Conservation (phyloP, 352 stramenopile genomes). For the Phytophthora agathidicida region DNA sequence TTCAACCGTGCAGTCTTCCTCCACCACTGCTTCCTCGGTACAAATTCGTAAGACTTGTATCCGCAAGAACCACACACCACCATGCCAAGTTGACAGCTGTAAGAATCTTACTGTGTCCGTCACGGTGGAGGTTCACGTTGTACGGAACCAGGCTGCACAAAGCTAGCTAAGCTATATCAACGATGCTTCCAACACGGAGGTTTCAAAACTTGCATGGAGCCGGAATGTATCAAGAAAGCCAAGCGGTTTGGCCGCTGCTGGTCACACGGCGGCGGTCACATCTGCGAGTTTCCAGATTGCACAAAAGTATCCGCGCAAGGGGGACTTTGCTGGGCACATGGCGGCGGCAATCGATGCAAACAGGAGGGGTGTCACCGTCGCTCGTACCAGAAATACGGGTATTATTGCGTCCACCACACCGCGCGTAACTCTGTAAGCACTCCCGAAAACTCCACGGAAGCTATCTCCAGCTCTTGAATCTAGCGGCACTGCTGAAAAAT, state of each 20-base stretch:
- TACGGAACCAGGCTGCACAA: slow-evolving; percentile 48
- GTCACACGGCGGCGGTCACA: slow-evolving; percentile 68
- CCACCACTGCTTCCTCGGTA: slow-evolving; percentile 3
- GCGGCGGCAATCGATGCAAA: slow-evolving; percentile 62
- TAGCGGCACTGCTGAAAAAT: slow-evolving; percentile 3
- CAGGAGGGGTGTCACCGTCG: slow-evolving; percentile 58
- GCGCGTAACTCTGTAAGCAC: neutral
- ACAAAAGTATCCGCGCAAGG: slow-evolving; percentile 67
- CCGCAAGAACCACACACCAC: slow-evolving; percentile 49
- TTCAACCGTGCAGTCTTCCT: slow-evolving; percentile 14
- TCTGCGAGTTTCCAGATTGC: slow-evolving; percentile 60
- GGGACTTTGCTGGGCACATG: slow-evolving; percentile 72
- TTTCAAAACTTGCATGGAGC: slow-evolving; percentile 67
- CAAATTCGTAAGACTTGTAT: slow-evolving; percentile 16
- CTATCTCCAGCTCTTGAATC: slow-evolving; percentile 6
- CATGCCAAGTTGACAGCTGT: slow-evolving; percentile 64
- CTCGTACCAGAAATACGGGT: slow-evolving; percentile 69
- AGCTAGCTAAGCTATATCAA: slow-evolving; percentile 70
- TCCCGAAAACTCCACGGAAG: neutral
- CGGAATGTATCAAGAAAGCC: slow-evolving; percentile 62
- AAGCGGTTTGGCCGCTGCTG: slow-evolving; percentile 77
- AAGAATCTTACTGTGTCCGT: slow-evolving; percentile 62
- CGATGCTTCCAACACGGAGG: slow-evolving; percentile 71
- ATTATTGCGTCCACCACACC: slow-evolving; percentile 57
- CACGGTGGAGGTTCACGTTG: slow-evolving; percentile 59